Base-by-base conservation (phyloP, 2,329 filamentous ascomycete species). In the Monosporascus sp. region DNA sequence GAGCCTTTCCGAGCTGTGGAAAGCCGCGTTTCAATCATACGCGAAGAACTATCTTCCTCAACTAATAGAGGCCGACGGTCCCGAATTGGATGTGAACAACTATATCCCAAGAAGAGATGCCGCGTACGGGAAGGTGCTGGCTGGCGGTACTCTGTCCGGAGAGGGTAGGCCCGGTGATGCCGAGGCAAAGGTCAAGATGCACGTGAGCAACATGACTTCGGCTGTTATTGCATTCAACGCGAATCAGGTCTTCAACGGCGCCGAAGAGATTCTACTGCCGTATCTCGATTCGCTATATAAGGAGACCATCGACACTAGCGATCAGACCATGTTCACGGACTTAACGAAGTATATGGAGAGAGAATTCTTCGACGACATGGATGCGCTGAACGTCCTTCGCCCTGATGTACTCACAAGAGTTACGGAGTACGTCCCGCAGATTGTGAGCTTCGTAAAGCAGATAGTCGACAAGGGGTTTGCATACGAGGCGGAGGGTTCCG, bases 121-220 rank as follows among this genome's bases (percentile, higher is more conserved):
- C 5, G 77, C 73, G 14, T 85, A 86, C 57, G 76, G 78, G 47
- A 69, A 72, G 41, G 76, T 85, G 7, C 67, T 85, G 48, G 70
- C 78, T 9, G 82, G 82, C 7, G 78, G 78, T 9, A 78, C 81
- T 2, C 68, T 85, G 40, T 73, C 75, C 3, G 80, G 78, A 1
- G 79, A 84, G 56, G 80, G 79, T 37, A 81, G 78, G 61, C 78
- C 88, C 0, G 82, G 87, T 7, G 91, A 96, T 64, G 84, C 85
- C 52, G 89, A 95, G 68, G 89, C 90, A 16, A 96, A 96, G 74
- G 73, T 90, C 60, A 95, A 92, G 73, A 95, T 96, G 90, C 89
- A 96, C 64, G 80, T 95, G 57, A 85, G 83, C 64, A 82, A 80
- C 64, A 80, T 80, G 74, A 75, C 75, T 48, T 68, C 76, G 26